A percentile compares a stretch with the other conserved stretches of the same genome.
Conservation (phyloP, 2,329 filamentous ascomycete species). For the Xylariaceae sp. region DNA sequence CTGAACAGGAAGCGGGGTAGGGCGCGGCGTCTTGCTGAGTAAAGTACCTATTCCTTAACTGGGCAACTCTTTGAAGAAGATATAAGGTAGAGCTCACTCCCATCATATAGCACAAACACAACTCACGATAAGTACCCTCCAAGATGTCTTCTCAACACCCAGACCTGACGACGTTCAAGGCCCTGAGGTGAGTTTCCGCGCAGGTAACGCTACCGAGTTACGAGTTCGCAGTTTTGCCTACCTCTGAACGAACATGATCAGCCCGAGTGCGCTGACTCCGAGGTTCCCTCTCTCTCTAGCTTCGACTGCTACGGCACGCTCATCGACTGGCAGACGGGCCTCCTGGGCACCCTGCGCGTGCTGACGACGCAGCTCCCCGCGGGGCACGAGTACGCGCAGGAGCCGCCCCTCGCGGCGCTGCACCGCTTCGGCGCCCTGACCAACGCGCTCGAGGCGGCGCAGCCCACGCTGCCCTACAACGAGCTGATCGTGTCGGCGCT, state of each 20-base stretch:
- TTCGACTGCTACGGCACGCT: slow-evolving; percentile 79
- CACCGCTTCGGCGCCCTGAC: slow-evolving; percentile 37
- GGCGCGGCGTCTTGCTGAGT: too few relatives aligned
- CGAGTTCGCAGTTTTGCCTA: not conserved
- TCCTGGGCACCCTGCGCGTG: slow-evolving; percentile 45
- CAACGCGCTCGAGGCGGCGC: slow-evolving; percentile 41
- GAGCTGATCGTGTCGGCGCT: slow-evolving; percentile 46
- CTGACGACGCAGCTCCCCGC: slow-evolving; percentile 31
- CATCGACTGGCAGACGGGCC: slow-evolving; percentile 69
- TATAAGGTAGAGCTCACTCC: too few relatives aligned
- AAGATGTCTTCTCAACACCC: slow-evolving; percentile 19
- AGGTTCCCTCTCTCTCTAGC: slow-evolving; percentile 25
- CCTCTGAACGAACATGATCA: not conserved
- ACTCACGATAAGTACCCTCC: too few relatives aligned
- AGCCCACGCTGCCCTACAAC: slow-evolving; percentile 53
- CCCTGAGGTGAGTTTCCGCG: slow-evolving; percentile 14
- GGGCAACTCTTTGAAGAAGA: too few relatives aligned
- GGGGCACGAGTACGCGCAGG: slow-evolving; percentile 28
- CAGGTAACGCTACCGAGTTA: not conserved
- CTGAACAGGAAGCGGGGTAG: too few relatives aligned
- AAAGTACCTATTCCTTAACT: too few relatives aligned
- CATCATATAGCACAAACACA: too few relatives aligned
- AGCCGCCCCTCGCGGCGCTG: slow-evolving; percentile 30
- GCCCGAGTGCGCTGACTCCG: slow-evolving; percentile 1
- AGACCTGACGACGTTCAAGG: slow-evolving; percentile 21